Percentiles rank a stretch among this genome's conserved stretches.
These are phyloP conservation scores for Phytophthora aleatoria DNA, from an alignment of 352 stramenopile genomes.

Conservation along the genomic window DNA sequence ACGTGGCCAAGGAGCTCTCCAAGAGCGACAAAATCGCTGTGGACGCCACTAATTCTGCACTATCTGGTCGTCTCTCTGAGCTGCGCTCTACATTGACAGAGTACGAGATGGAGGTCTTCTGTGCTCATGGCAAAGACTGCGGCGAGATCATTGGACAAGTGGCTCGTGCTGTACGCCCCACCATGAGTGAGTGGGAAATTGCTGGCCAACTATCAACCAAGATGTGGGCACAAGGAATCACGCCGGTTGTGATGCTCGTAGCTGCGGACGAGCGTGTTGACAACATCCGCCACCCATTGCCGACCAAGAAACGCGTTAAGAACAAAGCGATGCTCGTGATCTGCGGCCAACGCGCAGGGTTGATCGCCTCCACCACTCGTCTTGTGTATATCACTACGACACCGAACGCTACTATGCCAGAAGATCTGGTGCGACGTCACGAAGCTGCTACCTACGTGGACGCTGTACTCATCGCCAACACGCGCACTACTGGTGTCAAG, in stretches of 20 bases:
- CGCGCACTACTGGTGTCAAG: constrained; percentile 28
- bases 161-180: constrained; percentile 42
- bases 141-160: constrained; percentile 67
- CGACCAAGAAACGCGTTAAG: constrained; percentile 69
- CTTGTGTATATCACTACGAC: constrained; percentile 67
- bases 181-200: constrained; percentile 65
- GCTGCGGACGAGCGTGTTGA: constrained; percentile 72
- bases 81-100: constrained; percentile 54
- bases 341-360: constrained; percentile 63
- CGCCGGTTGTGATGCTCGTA: constrained; percentile 62
- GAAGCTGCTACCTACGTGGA: constrained; percentile 77
- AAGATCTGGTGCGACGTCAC: constrained; percentile 58
- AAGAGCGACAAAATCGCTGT: constrained; percentile 42
- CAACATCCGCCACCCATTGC: constrained; percentile 67
- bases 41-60: constrained; percentile 31
- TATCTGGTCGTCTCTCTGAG: constrained; percentile 39
- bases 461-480: constrained; percentile 54
- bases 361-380: constrained; percentile 69
- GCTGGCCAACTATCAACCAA: constrained; percentile 42
- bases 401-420: constrained; percentile 33
- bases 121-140: constrained; percentile 60
- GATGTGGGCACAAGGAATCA: constrained; percentile 52
- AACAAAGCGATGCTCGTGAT: constrained; percentile 83
- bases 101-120: constrained; percentile 64
- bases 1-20: constrained; percentile 44